phyloP scores from a whole-genome alignment of 2,329 filamentous ascomycete genomes.

The Geosmithia flava region DNA sequence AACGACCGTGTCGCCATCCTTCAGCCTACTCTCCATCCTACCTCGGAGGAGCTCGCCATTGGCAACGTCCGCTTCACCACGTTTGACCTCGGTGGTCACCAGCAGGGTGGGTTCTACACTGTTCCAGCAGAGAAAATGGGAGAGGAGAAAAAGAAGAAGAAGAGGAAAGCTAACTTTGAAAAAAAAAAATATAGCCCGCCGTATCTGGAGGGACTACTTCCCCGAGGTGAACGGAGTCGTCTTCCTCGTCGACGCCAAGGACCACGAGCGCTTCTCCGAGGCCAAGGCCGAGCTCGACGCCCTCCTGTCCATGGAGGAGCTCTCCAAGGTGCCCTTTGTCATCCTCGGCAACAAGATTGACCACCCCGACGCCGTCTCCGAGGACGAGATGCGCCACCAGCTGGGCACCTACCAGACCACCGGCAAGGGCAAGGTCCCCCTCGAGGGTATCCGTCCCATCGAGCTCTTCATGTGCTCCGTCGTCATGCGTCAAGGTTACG shows the following conservation, averaged over 20 bases:
- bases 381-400: slow-evolving; percentile 88
- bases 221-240: slow-evolving; percentile 93
- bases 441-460: slow-evolving; percentile 87
- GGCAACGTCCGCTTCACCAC: slow-evolving; percentile 92
- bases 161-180: neutral
- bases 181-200: slow-evolving; percentile 73
- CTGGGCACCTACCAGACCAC: slow-evolving; percentile 93
- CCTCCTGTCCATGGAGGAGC: slow-evolving; percentile 91
- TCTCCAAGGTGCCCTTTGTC: slow-evolving; percentile 89
- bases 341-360: slow-evolving; percentile 99
- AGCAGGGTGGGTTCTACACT: slow-evolving; percentile 54
- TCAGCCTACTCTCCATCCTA: slow-evolving; percentile 83
- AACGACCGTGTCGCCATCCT: slow-evolving; percentile 89
- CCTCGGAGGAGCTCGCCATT: slow-evolving; percentile 84
- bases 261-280: slow-evolving; percentile 87
- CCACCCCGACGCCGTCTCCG: slow-evolving; percentile 86
- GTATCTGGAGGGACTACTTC: slow-evolving; percentile 96
- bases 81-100: slow-evolving; percentile 86
- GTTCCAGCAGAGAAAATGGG: neutral
- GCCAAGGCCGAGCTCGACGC: slow-evolving; percentile 95
- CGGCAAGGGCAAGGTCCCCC: slow-evolving; percentile 85
- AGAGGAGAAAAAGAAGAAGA: neutral
- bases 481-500: slow-evolving; percentile 94
- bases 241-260: slow-evolving; percentile 95
- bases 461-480: slow-evolving; percentile 99